Evolutionary conservation across 176 grass and related monocot species (phyloP).

Genomic region (Hyparrhenia diplandra): DNA sequence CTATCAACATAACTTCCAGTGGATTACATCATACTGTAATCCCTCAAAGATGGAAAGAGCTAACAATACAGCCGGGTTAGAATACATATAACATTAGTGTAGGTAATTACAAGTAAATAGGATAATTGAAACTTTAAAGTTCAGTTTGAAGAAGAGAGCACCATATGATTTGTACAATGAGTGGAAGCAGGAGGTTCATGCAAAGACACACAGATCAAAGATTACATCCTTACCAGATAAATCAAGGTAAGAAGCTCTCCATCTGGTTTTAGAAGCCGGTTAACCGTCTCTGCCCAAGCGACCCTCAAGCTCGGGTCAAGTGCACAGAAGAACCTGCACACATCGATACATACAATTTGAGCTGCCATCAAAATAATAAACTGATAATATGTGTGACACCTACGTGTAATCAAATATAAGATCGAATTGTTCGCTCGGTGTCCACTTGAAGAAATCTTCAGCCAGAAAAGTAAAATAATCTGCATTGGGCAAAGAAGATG

Average conservation of each 20-base stretch:
- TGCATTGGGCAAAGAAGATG: slow-evolving; percentile 64
- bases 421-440: slow-evolving; percentile 60
- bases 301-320: slow-evolving; percentile 67
- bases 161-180: not conserved
- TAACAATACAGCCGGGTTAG: not conserved
- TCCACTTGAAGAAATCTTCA: slow-evolving; percentile 69
- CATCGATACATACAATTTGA: slow-evolving; percentile 4
- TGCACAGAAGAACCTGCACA: slow-evolving; percentile 85
- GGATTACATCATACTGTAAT: not conserved
- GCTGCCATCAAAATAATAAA: not conserved
- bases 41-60: not conserved
- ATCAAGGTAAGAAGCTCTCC: slow-evolving; percentile 91
- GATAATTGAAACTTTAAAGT: not conserved
- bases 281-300: slow-evolving; percentile 70
- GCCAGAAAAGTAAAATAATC: slow-evolving; percentile 50
- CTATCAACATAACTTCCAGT: not conserved
- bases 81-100: not conserved
- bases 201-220: not conserved
- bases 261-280: slow-evolving; percentile 70
- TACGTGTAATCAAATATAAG: slow-evolving; percentile 82
- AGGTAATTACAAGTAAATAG: not conserved
- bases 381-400: slow-evolving; percentile 4
- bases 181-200: not conserved
- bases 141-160: slow-evolving; percentile 4
- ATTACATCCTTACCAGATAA: slow-evolving; percentile 59